Evolutionary conservation across 2,329 filamentous ascomycete species (phyloP), one percentile per base, ranked within the genome.

Genomic region (Penicillium sp.): DNA sequence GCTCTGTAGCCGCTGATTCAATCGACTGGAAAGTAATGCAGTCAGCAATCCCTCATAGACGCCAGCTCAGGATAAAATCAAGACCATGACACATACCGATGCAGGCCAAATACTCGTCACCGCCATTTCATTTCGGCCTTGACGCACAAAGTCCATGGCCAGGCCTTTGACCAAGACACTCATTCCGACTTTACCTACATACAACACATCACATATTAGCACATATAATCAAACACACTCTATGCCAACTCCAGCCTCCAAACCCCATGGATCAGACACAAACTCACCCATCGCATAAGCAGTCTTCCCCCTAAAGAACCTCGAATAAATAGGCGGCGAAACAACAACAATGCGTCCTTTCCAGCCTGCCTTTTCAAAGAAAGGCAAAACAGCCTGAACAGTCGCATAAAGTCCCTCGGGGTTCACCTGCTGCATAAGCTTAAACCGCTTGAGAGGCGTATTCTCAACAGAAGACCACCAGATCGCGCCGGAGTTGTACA

Each of bases 401-500:
- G 82, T 81, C 19, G 82, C 88, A 74, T 96, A 96, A 0, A 96
- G 78, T 0, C 91, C 91, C 66, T 91, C 86, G 0, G 84, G 81
- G 66, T 92, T 92, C 61, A 92, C 84, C 59, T 81, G 79, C 75
- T 92, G 89, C 87, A 93, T 90, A 63, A 89, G 82, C 71, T 86
- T 85, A 76, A 91, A 93, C n/a, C 89, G 83, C 73, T 88, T 89
- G 62, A 89, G 78, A 0, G 89, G 87, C 0, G 90, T 93, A 47
- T 86, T 83, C 51, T 86, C 82, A 0, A 96, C 85, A 1, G 88
- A 83, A 0, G 88, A 83, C 90, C 90, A 93, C 87, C 88, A 94
- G 64, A 96, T 92, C 3, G 91, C 91, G 41, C 91, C 91, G 0
- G 88, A 87, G 72, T 94, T 96, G 79, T 96, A 96, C 49, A 94